Percentiles rank a stretch among this genome's conserved stretches.
Conservation (phyloP, 2,329 filamentous ascomycete species). For the Ceratocystis albifundus region DNA sequence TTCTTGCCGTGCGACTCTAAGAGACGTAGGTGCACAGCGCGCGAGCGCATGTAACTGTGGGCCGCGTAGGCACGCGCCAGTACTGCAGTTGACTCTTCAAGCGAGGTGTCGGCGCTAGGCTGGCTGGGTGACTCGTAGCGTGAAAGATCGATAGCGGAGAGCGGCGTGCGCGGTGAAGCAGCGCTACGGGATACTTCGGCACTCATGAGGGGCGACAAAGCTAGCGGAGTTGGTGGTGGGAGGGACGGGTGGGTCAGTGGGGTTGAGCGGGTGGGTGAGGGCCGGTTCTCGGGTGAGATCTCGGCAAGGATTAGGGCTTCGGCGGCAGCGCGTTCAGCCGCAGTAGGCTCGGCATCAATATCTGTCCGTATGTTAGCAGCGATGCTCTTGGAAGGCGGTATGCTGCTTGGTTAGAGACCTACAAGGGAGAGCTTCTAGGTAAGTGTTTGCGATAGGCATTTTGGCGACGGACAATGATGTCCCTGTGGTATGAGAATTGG, state of each 20-base stretch:
- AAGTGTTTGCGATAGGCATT: constrained; percentile 30
- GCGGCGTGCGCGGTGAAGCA: constrained; percentile 38
- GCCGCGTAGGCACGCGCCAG: constrained; percentile 45
- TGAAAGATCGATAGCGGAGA: constrained; percentile 57
- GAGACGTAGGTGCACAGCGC: constrained; percentile 51
- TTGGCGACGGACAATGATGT: constrained; percentile 9
- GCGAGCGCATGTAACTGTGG: constrained; percentile 41
- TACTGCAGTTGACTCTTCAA: constrained; percentile 42
- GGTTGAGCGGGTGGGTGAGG: constrained; percentile 30
- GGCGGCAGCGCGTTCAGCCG: constrained; percentile 52
- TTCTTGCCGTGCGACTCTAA: constrained; percentile 77
- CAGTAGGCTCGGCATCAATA: constrained; percentile 63
- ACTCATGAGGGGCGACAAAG: constrained; percentile 54
- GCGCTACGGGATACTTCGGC: constrained; percentile 58
- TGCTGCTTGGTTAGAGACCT: constrained; percentile 29
- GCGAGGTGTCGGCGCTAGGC: constrained; percentile 29
- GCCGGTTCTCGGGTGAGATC: constrained; percentile 38
- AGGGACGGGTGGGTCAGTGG: constrained; percentile 44
- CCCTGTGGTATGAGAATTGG: not conserved
- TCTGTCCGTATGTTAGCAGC: constrained; percentile 41
- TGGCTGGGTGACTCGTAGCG: constrained; percentile 70
- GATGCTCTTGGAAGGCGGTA: not conserved
- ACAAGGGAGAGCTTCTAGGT: constrained; percentile 76
- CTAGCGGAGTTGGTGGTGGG: constrained; percentile 40
- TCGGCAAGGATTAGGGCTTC: constrained; percentile 59